Evolutionary conservation across 2,329 filamentous ascomycete species (phyloP).

Genomic region (Arthrobotrys megalospora): DNA sequence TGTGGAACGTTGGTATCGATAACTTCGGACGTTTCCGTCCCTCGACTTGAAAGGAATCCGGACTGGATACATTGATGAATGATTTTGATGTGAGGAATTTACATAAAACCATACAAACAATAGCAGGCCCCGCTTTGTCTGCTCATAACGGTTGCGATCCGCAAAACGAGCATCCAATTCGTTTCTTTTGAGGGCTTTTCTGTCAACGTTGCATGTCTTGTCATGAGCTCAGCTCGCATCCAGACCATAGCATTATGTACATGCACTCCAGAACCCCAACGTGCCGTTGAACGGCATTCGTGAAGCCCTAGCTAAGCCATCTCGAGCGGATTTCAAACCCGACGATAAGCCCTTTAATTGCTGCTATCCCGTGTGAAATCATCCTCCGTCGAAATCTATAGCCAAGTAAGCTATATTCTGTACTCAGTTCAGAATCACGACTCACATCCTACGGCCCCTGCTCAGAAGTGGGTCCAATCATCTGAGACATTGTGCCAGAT

Average conservation of each 20-base stretch:
- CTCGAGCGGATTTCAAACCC: slow-evolving; percentile 18
- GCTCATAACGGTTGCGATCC: background rate
- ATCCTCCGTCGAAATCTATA: slow-evolving; percentile 29
- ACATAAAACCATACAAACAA: background rate
- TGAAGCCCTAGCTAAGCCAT: slow-evolving; percentile 7
- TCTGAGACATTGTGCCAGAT: slow-evolving; percentile 61
- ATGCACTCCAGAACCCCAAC: slow-evolving; percentile 11
- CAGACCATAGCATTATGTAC: background rate
- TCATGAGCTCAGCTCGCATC: background rate
- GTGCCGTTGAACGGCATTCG: slow-evolving; percentile 1
- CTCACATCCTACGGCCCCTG: slow-evolving; percentile 30
- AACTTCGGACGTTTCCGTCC: slow-evolving; percentile 17
- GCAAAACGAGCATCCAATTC: slow-evolving; percentile 10
- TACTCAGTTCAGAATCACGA: slow-evolving; percentile 56
- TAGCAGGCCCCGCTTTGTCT: background rate
- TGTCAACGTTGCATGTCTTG: background rate
- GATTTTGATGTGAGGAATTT: background rate
- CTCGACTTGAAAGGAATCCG: background rate
- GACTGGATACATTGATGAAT: background rate
- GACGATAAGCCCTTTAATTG: slow-evolving; percentile 21
- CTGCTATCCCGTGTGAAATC: slow-evolving; percentile 8
- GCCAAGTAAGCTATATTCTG: slow-evolving; percentile 33
- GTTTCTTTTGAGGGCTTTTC: slow-evolving; percentile 10
- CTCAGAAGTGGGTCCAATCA: slow-evolving; percentile 47
- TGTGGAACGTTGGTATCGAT: slow-evolving; percentile 39